Evolutionary conservation across 1,284 basidiomycete species (phyloP).

Genomic region (Ganoderma resinaceum): DNA sequence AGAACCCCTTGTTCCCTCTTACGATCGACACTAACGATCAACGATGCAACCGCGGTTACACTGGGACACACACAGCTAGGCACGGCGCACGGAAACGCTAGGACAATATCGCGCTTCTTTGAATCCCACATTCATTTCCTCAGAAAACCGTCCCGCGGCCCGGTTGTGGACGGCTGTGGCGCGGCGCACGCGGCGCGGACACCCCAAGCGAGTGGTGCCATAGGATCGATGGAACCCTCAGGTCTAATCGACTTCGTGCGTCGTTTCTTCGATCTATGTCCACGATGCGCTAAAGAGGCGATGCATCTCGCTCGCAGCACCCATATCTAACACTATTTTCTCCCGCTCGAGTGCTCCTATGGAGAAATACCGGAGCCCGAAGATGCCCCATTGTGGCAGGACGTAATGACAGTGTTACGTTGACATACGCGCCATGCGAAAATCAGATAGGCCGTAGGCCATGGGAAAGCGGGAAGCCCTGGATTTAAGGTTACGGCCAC

Average conservation of each 20-base stretch:
- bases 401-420: slow-evolving; percentile 26
- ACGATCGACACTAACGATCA: slow-evolving; percentile 10
- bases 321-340: slow-evolving; percentile 29
- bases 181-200: slow-evolving; percentile 9
- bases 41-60: slow-evolving; percentile 22
- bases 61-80: slow-evolving; percentile 24
- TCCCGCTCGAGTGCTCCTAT: slow-evolving; percentile 24
- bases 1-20: neutral
- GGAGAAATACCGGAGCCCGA: slow-evolving; percentile 40
- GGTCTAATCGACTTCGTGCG: slow-evolving; percentile 23
- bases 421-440: slow-evolving; percentile 35
- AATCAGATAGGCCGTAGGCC: slow-evolving; percentile 36
- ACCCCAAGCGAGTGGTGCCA: slow-evolving; percentile 15
- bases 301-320: slow-evolving; percentile 17
- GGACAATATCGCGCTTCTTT: slow-evolving; percentile 22
- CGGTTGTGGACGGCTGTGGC: slow-evolving; percentile 16
- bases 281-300: slow-evolving; percentile 18
- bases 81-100: slow-evolving; percentile 18
- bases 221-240: slow-evolving; percentile 14
- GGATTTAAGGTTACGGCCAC: slow-evolving; percentile 30
- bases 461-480: slow-evolving; percentile 28
- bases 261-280: slow-evolving; percentile 17
- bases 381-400: slow-evolving; percentile 32
- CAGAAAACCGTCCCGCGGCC: slow-evolving; percentile 25
- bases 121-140: slow-evolving; percentile 27